These are phyloP conservation scores for Kwoniella dendrophila DNA, from an alignment of 768 basidiomycete species.

Conservation along the genomic window DNA sequence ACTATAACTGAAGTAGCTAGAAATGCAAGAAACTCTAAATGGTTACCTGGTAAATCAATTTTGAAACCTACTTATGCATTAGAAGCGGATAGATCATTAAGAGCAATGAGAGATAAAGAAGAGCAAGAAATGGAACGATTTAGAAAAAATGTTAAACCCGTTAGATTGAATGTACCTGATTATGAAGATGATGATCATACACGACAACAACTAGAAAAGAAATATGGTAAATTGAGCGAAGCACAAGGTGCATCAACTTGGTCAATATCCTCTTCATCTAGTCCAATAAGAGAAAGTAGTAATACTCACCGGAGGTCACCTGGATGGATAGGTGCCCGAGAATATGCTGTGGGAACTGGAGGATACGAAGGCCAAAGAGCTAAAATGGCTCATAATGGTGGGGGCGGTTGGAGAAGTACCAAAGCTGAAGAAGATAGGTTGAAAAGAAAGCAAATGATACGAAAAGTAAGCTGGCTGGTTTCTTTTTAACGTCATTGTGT, in stretches of 20 bases:
- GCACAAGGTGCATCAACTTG: conserved; percentile 13
- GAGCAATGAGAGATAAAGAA: conserved; percentile 34
- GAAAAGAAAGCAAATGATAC: conserved; percentile 31
- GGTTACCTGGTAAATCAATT: conserved; percentile 28
- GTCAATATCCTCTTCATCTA: conserved; percentile 13
- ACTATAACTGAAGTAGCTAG: conserved; percentile 10
- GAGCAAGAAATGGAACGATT: conserved; percentile 42
- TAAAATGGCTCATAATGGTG: conserved; percentile 9
- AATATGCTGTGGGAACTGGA: conserved; percentile 21
- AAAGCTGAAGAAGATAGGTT: conserved; percentile 31
- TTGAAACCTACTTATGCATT: conserved; percentile 18
- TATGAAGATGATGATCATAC: conserved; percentile 15
- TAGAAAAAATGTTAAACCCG: conserved; percentile 18
- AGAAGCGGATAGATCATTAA: conserved; percentile 22
- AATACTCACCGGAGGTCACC: conserved; percentile 15
- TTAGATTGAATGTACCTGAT: conserved; percentile 19
- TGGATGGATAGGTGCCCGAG: conserved; percentile 28
- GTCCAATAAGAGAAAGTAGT: conserved; percentile 17
- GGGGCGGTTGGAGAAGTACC: conserved; percentile 17
- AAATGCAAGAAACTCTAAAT: conserved; percentile 17
- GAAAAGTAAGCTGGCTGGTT: conserved; percentile 31
- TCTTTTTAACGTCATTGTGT: not conserved
- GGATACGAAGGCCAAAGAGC: conserved; percentile 10
- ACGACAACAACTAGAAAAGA: too few species aligned
- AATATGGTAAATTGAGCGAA: too few species aligned